Evolutionary conservation across 495 filamentous ascomycete genomes (phyloP).

Genomic region (Podospora tetraspora): DNA sequence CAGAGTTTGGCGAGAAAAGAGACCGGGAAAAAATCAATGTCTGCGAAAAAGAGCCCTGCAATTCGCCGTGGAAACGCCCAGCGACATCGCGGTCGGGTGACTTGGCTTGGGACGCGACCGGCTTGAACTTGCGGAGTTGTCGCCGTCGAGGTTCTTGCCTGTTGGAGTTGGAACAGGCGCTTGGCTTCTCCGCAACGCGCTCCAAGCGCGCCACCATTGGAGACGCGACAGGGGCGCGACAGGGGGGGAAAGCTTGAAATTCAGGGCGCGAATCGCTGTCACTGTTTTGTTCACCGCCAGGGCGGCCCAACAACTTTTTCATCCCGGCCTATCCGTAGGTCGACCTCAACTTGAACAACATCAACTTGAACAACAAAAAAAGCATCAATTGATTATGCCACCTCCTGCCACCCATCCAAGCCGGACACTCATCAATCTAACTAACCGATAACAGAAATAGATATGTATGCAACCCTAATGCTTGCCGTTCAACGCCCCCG

Average conservation of each 20-base stretch:
- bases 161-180: background rate
- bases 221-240: conserved; percentile 10
- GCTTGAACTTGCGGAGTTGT: background rate
- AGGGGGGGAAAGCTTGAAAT: background rate
- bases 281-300: background rate
- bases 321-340: background rate
- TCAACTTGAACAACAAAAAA: background rate
- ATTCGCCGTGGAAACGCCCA: background rate
- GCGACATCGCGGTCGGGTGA: background rate
- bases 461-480: conserved; percentile 4
- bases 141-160: background rate
- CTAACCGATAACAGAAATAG: conserved; percentile 1
- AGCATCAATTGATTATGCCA: background rate
- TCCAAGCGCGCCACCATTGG: conserved; percentile 5
- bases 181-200: conserved; percentile 5
- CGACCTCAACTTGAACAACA: too few species aligned
- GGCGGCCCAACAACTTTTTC: background rate
- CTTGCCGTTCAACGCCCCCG: conserved; percentile 17
- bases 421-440: background rate
- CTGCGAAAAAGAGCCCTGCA: background rate
- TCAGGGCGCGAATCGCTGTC: background rate
- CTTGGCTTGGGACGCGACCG: background rate
- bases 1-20: background rate
- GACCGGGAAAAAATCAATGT: background rate
- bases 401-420: background rate